Percentiles rank a stretch among this genome's conserved stretches.
phyloP scores from a whole-genome alignment of 2,329 filamentous ascomycete species.

The Colletotrichum nymphaeae region DNA sequence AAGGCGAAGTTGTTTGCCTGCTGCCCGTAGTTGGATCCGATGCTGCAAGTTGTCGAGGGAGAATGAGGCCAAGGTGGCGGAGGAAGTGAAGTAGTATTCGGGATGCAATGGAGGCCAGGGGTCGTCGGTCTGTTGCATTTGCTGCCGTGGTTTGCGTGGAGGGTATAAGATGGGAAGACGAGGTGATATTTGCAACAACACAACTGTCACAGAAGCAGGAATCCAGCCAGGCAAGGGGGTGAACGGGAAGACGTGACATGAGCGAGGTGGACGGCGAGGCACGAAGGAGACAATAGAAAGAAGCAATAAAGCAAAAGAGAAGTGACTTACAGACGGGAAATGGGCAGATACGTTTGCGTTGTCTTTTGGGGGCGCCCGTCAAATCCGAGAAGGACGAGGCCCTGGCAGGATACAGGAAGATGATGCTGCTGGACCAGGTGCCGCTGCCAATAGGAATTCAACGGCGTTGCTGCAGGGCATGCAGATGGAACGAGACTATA shows the following conservation, averaged over 20 bases:
- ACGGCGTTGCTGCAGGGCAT: slow-evolving; percentile 22
- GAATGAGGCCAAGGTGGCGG: neutral
- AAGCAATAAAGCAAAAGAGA: neutral
- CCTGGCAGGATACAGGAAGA: neutral
- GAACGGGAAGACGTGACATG: neutral
- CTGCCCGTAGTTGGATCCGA: neutral
- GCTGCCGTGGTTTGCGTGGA: neutral
- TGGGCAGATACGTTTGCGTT: neutral
- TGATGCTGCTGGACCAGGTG: neutral
- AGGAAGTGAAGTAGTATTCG: neutral
- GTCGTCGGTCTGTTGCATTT: neutral
- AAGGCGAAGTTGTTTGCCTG: neutral
- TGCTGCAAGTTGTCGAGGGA: slow-evolving; percentile 3
- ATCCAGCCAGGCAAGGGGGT: neutral
- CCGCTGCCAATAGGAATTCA: slow-evolving; percentile 26
- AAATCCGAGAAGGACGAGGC: slow-evolving; percentile 19
- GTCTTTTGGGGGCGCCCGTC: slow-evolving; percentile 7
- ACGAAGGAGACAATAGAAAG: neutral
- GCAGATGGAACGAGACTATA: slow-evolving; percentile 32
- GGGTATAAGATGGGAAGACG: neutral
- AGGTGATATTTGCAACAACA: neutral
- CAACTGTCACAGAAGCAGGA: neutral
- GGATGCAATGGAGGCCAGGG: neutral
- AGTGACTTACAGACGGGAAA: neutral
- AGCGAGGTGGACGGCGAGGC: neutral